These are phyloP conservation scores for Volvariella volvacea DNA, from an alignment of 1,284 basidiomycete species.

Conservation along the genomic window DNA sequence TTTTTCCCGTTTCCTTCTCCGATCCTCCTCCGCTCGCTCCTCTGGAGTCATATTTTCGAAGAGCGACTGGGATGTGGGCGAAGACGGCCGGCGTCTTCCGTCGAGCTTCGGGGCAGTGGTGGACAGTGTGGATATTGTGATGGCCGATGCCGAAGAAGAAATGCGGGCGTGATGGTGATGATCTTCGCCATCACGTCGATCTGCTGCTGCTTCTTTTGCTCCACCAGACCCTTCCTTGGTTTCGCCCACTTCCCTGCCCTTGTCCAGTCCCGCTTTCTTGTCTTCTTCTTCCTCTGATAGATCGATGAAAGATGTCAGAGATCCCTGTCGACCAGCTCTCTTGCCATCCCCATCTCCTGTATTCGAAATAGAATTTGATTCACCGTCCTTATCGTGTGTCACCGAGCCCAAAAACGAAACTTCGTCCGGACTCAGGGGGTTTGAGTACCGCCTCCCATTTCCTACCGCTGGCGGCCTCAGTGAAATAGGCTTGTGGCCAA, in stretches of 20 bases:
- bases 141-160: constrained; percentile 3
- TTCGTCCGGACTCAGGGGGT: constrained; percentile 16
- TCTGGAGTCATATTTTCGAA: constrained; percentile 45
- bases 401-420: constrained; percentile 22
- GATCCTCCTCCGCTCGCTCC: constrained; percentile 50
- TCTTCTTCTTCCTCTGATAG: constrained; percentile 53
- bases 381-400: constrained; percentile 14
- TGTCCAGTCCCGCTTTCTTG: neutral
- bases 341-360: constrained; percentile 15
- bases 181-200: no score
- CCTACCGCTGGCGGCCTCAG: neutral
- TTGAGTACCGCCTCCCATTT: constrained; percentile 3
- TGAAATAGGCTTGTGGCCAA: neutral
- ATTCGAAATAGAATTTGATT: constrained; percentile 11
- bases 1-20: constrained; percentile 62
- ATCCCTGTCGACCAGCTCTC: constrained; percentile 4
- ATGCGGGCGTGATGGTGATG: constrained; percentile 4
- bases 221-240: no score
- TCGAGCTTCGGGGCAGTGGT: constrained; percentile 17
- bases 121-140: constrained; percentile 14
- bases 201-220: no score
- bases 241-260: no score
- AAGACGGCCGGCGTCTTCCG: constrained; percentile 14
- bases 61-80: constrained; percentile 35
- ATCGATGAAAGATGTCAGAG: constrained; percentile 58